Percentiles rank a stretch among this genome's conserved stretches.
phyloP scores from a whole-genome alignment of 495 filamentous ascomycete genomes.

The Oidiodendron maius region DNA sequence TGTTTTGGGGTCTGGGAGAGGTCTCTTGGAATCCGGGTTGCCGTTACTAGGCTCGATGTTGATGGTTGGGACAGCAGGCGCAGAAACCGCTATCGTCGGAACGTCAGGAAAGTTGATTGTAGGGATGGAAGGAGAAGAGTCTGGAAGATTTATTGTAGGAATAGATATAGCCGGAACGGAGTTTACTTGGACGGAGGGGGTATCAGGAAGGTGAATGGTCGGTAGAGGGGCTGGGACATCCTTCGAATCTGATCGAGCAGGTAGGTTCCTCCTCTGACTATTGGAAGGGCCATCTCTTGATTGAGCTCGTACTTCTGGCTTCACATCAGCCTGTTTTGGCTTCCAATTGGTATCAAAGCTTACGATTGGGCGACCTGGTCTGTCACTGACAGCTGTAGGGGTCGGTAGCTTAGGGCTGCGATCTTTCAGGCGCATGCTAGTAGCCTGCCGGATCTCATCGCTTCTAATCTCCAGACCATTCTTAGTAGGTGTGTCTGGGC shows the following conservation, averaged over 20 bases:
- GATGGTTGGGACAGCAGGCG: slow-evolving; percentile 13
- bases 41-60: slow-evolving; percentile 8
- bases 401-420: slow-evolving; percentile 79
- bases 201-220: slow-evolving; percentile 47
- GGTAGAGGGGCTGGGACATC: slow-evolving; percentile 33
- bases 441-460: slow-evolving; percentile 83
- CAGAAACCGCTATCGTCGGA: slow-evolving; percentile 24
- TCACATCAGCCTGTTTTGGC: slow-evolving; percentile 51
- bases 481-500: slow-evolving; percentile 42
- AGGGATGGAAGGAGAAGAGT: slow-evolving; percentile 42
- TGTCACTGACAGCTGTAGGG: slow-evolving; percentile 80
- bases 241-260: slow-evolving; percentile 24
- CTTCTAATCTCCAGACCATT: slow-evolving; percentile 76
- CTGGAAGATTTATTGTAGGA: slow-evolving; percentile 23
- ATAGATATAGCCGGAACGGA: slow-evolving; percentile 1
- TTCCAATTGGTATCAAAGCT: slow-evolving; percentile 85
- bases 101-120: slow-evolving; percentile 43
- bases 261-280: slow-evolving; percentile 14
- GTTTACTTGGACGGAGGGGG: slow-evolving; percentile 35
- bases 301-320: slow-evolving; percentile 35
- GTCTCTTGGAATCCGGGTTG: slow-evolving; percentile 22
- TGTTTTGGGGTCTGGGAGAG: slow-evolving; percentile 34
- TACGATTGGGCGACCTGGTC: slow-evolving; percentile 80
- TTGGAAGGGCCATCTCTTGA: slow-evolving; percentile 13
- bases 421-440: slow-evolving; percentile 80